Evolutionary conservation across 2,329 filamentous ascomycete genomes (phyloP).

Genomic region (Fusarium compactum): DNA sequence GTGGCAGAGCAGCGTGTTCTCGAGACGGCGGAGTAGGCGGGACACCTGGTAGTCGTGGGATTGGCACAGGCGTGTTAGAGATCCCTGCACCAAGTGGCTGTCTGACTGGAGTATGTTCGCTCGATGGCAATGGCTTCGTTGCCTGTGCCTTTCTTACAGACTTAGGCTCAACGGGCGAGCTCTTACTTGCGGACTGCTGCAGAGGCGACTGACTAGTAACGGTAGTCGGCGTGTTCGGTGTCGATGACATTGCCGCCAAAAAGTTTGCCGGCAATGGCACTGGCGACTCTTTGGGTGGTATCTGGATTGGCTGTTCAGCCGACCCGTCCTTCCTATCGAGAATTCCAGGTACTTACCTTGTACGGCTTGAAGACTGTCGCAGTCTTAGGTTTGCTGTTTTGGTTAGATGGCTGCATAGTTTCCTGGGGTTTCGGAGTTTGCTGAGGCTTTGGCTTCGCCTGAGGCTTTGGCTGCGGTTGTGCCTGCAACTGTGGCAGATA

Average conservation of each 20-base stretch:
- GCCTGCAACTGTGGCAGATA: slow-evolving; percentile 23
- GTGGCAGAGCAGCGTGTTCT: not conserved
- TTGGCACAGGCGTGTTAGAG: slow-evolving; percentile 51
- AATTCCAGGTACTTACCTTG: slow-evolving; percentile 50
- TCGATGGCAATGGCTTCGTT: slow-evolving; percentile 24
- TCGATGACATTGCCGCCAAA: slow-evolving; percentile 55
- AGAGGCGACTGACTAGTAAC: slow-evolving; percentile 28
- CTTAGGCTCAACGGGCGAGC: slow-evolving; percentile 6
- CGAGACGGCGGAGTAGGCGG: not conserved
- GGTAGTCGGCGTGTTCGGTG: slow-evolving; percentile 38
- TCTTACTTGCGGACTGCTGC: slow-evolving; percentile 16
- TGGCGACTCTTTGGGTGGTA: slow-evolving; percentile 58
- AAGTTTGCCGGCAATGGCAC: slow-evolving; percentile 60
- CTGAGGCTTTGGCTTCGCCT: not conserved
- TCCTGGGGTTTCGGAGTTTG: slow-evolving; percentile 5
- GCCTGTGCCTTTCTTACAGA: slow-evolving; percentile 1
- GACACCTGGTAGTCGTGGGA: slow-evolving; percentile 45
- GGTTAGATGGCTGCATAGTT: slow-evolving; percentile 14
- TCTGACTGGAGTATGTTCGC: slow-evolving; percentile 15
- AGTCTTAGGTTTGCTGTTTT: slow-evolving; percentile 43
- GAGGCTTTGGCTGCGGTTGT: slow-evolving; percentile 1
- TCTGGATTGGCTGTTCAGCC: slow-evolving; percentile 49
- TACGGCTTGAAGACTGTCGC: slow-evolving; percentile 46
- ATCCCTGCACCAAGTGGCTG: slow-evolving; percentile 10
- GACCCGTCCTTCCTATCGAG: slow-evolving; percentile 42